phyloP scores from a whole-genome alignment of 139 green algal species.

The Chlamydomonas applanata region DNA sequence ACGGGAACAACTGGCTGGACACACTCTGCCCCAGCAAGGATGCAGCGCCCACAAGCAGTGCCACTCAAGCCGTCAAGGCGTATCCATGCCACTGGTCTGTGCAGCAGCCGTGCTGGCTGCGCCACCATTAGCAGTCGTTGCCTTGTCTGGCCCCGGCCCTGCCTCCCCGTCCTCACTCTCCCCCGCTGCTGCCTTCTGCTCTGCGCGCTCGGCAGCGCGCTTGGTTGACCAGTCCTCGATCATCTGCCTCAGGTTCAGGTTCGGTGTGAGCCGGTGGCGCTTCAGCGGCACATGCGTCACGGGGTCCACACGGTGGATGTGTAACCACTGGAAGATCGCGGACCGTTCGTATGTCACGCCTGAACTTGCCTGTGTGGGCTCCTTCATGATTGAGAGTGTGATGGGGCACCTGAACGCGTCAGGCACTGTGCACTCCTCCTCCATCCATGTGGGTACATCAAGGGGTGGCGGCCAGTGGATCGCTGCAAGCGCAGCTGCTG shows the following conservation, averaged over 20 bases:
- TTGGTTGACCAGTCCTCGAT: slow-evolving; percentile 39
- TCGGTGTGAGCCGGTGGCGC: slow-evolving; percentile 47
- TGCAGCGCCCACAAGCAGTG: too few relatives aligned
- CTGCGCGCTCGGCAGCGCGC: not conserved
- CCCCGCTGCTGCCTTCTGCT: too few relatives aligned
- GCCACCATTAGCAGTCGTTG: too few relatives aligned
- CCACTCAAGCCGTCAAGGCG: too few relatives aligned
- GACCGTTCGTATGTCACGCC: slow-evolving; percentile 26
- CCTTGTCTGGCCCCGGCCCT: too few relatives aligned
- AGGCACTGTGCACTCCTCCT: slow-evolving; percentile 36
- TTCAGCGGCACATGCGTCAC: slow-evolving; percentile 30
- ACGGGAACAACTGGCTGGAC: too few relatives aligned
- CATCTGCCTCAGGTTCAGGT: slow-evolving; percentile 48
- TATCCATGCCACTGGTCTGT: too few relatives aligned
- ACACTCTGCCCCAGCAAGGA: too few relatives aligned
- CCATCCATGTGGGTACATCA: slow-evolving; percentile 36
- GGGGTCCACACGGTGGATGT: slow-evolving; percentile 38
- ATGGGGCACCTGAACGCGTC: slow-evolving; percentile 48
- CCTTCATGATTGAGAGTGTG: slow-evolving; percentile 46
- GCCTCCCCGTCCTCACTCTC: too few relatives aligned
- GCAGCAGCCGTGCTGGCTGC: too few relatives aligned
- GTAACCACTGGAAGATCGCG: slow-evolving; percentile 44
- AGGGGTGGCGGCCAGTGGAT: slow-evolving; percentile 51
- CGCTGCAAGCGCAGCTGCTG: slow-evolving; percentile 7
- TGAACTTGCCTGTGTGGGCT: slow-evolving; percentile 39